Base-by-base conservation (phyloP, 176 grass and related monocot species). In the Lolium perenne region DNA sequence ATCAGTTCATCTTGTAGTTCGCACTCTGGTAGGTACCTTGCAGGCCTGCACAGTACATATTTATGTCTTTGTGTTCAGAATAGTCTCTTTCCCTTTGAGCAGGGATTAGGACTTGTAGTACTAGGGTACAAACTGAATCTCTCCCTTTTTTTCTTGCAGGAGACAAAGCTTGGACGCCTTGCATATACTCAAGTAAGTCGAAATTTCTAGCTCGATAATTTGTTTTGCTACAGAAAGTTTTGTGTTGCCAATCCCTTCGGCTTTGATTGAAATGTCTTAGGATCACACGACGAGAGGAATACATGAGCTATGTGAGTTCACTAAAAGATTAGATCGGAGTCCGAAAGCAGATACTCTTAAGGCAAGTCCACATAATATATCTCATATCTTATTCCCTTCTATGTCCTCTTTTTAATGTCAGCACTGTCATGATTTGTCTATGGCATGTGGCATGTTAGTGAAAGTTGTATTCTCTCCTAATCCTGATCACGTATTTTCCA, bases 1-100 rank as follows among this genome's bases (percentile, higher is more conserved):
- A 88, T 86, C 93, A 89, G 91, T 98, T 86, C 95, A 98, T 85
- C 93, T 79, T 79, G 91, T 93, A 69, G 91, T 95, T 61, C 93
- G 91, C 77, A 95, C 50, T 87, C 90, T 98, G 91, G 95, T 95
- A 78, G 83, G 83, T 84, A 81, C 61, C 63, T 81, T 83, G 29
- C 71, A 77, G 73, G 40, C 63, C 67, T 80, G 29, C 58, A 77
- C 13, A 50, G 49, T 8, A 53, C 63, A 79, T 69, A 41, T 61
- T 20, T 58, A 18, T 59, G 13, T 4, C 32, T 63, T 55, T 82
- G 54, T 64, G 46, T 80, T 82, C 11, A 8, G 48, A 32, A 75
- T 51, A 85, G n/a, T 66, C 25, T 65, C 57, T 45, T 81, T 65
- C 56, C 5, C 67, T 57, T 86, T 5, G 6, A 35, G 63, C 17